Percentiles rank a stretch among this genome's conserved stretches.
These are phyloP conservation scores for Penicillium sp. DNA, from an alignment of 2,329 filamentous ascomycete genomes.

Conservation along the genomic window DNA sequence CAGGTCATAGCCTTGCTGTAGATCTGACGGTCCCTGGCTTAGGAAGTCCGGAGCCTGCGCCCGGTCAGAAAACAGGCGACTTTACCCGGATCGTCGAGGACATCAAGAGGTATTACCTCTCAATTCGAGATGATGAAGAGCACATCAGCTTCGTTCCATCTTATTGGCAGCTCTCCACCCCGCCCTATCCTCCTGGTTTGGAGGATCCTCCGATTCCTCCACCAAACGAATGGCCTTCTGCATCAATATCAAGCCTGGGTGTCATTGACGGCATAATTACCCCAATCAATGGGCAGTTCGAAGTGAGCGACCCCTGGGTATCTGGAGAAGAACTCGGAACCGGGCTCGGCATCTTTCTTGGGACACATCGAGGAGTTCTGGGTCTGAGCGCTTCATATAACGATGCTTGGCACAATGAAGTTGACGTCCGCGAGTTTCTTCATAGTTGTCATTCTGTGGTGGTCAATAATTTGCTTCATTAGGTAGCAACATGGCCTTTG, in stretches of 20 bases:
- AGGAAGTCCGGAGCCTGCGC: background rate
- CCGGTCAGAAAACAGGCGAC: conserved; percentile 2
- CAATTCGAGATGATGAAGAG: conserved; percentile 19
- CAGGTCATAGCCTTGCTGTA: conserved; percentile 20
- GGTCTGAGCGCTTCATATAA: conserved; percentile 47
- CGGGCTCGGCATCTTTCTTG: conserved; percentile 43
- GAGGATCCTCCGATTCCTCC: conserved; percentile 15
- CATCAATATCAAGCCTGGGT: conserved; percentile 26
- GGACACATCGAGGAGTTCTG: conserved; percentile 40
- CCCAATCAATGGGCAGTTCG: conserved; percentile 27
- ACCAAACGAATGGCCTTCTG: conserved; percentile 22
- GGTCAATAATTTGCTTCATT: background rate
- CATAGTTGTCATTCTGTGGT: conserved; percentile 17
- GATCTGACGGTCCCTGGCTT: conserved; percentile 19
- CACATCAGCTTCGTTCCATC: conserved; percentile 21
- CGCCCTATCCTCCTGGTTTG: conserved; percentile 16
- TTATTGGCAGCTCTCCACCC: conserved; percentile 24
- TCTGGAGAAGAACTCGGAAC: conserved; percentile 50
- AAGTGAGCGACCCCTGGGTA: conserved; percentile 45
- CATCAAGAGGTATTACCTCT: conserved; percentile 21
- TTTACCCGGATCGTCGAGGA: conserved; percentile 10
- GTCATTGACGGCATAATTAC: conserved; percentile 39
- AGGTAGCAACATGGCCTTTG: background rate
- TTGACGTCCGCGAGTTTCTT: conserved; percentile 20
- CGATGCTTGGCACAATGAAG: conserved; percentile 44